Evolutionary conservation across 176 grass and related monocot genomes (phyloP).

Genomic region (Echinochloa phyllopogon): DNA sequence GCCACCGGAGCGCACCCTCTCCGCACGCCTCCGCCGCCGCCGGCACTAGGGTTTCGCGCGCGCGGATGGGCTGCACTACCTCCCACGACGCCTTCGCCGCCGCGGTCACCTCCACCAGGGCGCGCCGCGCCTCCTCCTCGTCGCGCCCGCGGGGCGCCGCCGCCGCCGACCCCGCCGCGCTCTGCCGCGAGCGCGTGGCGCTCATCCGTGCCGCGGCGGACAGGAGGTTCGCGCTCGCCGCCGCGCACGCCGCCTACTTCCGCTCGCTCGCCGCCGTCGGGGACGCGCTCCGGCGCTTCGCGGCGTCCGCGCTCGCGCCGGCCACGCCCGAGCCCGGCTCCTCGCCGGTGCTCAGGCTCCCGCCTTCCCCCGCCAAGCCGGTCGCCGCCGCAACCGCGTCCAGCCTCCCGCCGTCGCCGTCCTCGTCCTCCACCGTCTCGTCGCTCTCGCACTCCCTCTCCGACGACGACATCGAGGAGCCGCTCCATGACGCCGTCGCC

Average conservation of each 20-base stretch:
- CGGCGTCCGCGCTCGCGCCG: conserved; percentile 54
- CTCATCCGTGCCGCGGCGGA: conserved; percentile 67
- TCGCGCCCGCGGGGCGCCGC: conserved; percentile 4
- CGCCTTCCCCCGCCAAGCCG: conserved; percentile 62
- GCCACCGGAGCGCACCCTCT: conserved; percentile 33
- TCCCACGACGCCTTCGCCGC: conserved; percentile 58
- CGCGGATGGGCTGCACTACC: conserved; percentile 65
- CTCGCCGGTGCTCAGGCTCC: conserved; percentile 80
- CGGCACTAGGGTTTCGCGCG: conserved; percentile 39
- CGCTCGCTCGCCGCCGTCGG: conserved; percentile 64
- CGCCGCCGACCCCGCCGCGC: conserved; percentile 41
- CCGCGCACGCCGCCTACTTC: conserved; percentile 86
- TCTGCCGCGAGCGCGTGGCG: conserved; percentile 72
- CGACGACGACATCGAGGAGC: conserved; percentile 38
- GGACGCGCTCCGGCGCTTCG: conserved; percentile 68
- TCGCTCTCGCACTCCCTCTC: conserved; percentile 84
- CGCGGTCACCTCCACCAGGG: conserved; percentile 31
- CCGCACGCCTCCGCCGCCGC: not conserved
- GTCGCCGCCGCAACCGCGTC: conserved; percentile 17
- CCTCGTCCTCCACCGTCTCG: conserved; percentile 67
- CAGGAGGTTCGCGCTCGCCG: conserved; percentile 60
- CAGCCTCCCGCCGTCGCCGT: conserved; percentile 52
- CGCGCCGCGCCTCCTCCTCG: not conserved
- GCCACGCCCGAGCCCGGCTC: conserved; percentile 28
- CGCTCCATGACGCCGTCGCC: conserved; percentile 14